Conservation (phyloP, 768 basidiomycete species). For the Termitomyces sp. region DNA sequence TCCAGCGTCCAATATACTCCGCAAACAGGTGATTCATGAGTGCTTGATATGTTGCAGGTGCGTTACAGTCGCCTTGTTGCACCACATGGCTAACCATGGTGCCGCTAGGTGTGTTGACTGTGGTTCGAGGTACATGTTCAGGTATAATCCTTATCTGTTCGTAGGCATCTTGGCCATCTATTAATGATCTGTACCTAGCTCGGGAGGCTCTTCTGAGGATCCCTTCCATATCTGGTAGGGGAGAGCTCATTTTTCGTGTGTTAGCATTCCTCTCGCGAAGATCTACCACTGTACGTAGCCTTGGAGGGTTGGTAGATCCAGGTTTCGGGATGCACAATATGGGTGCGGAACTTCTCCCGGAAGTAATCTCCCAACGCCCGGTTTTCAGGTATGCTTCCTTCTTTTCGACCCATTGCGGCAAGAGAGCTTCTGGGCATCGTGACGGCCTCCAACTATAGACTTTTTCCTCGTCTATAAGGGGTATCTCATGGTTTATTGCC, state of each 20-base stretch:
- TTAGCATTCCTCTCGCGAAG: background rate
- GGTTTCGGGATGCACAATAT: slow-evolving; percentile 18
- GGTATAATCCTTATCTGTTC: slow-evolving; percentile 10
- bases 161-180: slow-evolving; percentile 8
- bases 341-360: slow-evolving; percentile 29
- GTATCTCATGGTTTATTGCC: slow-evolving; percentile 43
- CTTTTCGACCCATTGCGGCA: slow-evolving; percentile 26
- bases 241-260: slow-evolving; percentile 9
- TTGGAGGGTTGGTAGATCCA: background rate
- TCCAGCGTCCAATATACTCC: slow-evolving; percentile 2
- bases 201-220: background rate
- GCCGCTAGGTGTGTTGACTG: slow-evolving; percentile 12
- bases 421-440: slow-evolving; percentile 34
- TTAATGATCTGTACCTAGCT: background rate
- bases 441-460: slow-evolving; percentile 30
- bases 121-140: background rate
- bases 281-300: background rate
- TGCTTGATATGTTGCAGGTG: no score
- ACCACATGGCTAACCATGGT: slow-evolving; percentile 6
- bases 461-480: no score
- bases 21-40: slow-evolving; percentile 10
- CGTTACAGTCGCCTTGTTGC: slow-evolving; percentile 9
- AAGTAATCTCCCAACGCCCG: slow-evolving; percentile 26
- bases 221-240: slow-evolving; percentile 4
- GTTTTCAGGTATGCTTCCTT: slow-evolving; percentile 23